Conservation (phyloP, 2,329 filamentous ascomycete species). For the Cytospora mali region DNA sequence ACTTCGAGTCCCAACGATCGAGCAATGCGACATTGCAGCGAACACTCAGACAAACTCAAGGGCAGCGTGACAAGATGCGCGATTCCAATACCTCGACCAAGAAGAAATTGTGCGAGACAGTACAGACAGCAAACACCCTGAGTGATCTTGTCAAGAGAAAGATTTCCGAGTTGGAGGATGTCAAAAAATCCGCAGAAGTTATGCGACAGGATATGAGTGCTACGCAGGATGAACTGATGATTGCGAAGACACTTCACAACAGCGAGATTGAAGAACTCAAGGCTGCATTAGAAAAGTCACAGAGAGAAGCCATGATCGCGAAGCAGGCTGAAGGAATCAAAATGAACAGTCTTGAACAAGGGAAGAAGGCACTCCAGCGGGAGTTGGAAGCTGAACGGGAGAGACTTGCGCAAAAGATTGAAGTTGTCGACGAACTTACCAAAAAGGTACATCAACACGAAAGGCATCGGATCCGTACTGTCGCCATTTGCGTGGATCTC, state of each 20-base stretch:
- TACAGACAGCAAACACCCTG: neutral
- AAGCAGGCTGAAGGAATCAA: neutral
- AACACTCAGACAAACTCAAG: neutral
- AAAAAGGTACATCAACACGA: neutral
- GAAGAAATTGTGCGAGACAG: neutral
- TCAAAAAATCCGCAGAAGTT: neutral
- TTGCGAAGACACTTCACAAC: neutral
- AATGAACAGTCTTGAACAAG: neutral
- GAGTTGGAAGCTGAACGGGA: no score
- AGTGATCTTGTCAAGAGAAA: neutral
- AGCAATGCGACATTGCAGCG: neutral
- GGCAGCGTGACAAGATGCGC: neutral
- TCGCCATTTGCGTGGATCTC: constrained; percentile 9
- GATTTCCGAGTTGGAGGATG: neutral
- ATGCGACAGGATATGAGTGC: neutral
- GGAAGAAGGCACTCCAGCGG: neutral
- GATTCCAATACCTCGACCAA: neutral
- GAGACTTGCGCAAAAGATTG: neutral
- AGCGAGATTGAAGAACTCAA: neutral
- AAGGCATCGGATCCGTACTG: neutral
- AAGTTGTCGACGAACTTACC: neutral
- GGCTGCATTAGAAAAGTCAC: neutral
- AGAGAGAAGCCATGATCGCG: neutral
- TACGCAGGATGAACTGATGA: neutral
- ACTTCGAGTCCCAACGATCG: neutral